Base-by-base conservation (phyloP, 768 basidiomycete genomes). In the Tylopilus felleus region DNA sequence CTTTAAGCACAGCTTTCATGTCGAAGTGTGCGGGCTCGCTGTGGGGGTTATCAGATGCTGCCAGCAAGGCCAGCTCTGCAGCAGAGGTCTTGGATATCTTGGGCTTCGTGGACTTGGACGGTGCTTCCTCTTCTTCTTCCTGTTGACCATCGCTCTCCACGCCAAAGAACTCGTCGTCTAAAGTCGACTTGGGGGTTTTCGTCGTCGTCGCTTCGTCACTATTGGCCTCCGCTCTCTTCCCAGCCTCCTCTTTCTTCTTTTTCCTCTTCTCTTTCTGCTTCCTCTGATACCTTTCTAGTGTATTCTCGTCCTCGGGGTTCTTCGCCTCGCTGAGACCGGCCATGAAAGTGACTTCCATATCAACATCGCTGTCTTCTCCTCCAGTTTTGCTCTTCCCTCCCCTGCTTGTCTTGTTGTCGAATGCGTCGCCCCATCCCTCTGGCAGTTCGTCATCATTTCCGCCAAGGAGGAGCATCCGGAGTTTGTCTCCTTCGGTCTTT, bases 281-380 rank as follows among this genome's bases (percentile, higher is more conserved):
- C 58, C 88, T 76, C 70, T 90, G 86, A 71, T 99, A 99, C 63
- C 74, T 84, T 65, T 95, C 93, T 31, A 98, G 71, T 2, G 93
- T 90, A 5, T 90, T 98, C 74, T 96, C 87, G n/a, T 90, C 81
- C 48, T 78, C 77, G 16, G 75, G 75, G 19, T 68, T 75, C 60
- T 76, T 79, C 57, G 70, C 67, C 46, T 76, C 81, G 53, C 77
- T 84, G 36, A 98, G 74, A 5, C 86, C 96, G 2, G 97, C 92
- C 16, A 82, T 85, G 70, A 99, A 98, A 0, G 96, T 98, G 64
- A 99, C 88, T 73, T 98, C 88, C 90, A 99, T 90, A 53, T 94
- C 92, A 9, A 85, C 79, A 60, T 86, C 84, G 41, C 71, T 48
- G 4, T 55, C 57, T 9, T 57, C 76, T 38, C 71, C 74, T 19